These are phyloP conservation scores for Ananas comosus DNA, from an alignment of 176 grass and related monocot species.

Conservation along the genomic window DNA sequence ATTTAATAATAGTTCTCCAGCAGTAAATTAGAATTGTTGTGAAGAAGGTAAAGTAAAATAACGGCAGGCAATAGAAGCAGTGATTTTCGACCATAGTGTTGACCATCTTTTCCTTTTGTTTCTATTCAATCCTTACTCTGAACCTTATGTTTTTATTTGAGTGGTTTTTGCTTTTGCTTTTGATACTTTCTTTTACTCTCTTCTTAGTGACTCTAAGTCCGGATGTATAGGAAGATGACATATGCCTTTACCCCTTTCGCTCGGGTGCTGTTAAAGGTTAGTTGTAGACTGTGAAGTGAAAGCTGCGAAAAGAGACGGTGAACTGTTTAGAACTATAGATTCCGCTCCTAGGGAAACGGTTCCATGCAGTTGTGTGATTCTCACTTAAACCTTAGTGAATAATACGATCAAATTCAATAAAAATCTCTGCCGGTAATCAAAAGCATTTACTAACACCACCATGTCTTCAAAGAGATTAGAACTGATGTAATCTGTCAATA, in stretches of 20 bases:
- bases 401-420: too few species aligned
- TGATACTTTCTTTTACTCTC: conserved; percentile 25
- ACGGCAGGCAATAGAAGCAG: conserved; percentile 48
- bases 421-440: too few species aligned
- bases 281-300: conserved; percentile 18
- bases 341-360: conserved; percentile 90
- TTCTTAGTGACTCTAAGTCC: conserved; percentile 28
- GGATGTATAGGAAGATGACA: conserved; percentile 9
- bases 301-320: conserved; percentile 14
- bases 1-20: conserved; percentile 36
- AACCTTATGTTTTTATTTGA: conserved; percentile 50
- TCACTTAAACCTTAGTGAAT: too few species aligned
- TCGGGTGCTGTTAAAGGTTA: conserved; percentile 65
- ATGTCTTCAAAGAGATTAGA: too few species aligned
- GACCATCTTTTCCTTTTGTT: conserved; percentile 39
- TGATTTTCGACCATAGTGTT: conserved; percentile 51
- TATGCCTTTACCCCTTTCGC: conserved; percentile 65
- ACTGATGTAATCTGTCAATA: too few species aligned
- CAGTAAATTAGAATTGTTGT: conserved; percentile 39
- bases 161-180: conserved; percentile 89
- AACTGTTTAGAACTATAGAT: conserved; percentile 50
- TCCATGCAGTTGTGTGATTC: conserved; percentile 37
- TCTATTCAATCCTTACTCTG: conserved; percentile 38
- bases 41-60: conserved; percentile 50
- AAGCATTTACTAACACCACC: too few species aligned